Percentiles rank a stretch among this genome's conserved stretches.
phyloP scores from a whole-genome alignment of 1,139 yeast species.

The Nakaseomyces delphensis region DNA sequence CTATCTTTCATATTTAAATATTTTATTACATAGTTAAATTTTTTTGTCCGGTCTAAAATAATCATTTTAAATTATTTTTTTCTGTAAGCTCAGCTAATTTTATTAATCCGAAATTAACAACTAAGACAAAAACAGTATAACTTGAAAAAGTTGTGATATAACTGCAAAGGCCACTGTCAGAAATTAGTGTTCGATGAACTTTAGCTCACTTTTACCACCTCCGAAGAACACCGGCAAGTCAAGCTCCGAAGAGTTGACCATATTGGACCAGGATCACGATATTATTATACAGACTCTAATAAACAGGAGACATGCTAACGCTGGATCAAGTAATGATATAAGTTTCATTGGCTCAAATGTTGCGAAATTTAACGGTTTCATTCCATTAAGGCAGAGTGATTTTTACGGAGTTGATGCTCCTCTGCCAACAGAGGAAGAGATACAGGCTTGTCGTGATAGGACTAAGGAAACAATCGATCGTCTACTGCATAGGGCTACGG shows the following conservation, averaged over 20 bases:
- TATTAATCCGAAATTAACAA: background rate
- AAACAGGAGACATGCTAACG: background rate
- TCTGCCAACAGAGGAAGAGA: constrained; percentile 38
- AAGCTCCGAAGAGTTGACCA: background rate
- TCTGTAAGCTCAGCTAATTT: background rate
- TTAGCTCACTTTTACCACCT: constrained; percentile 23
- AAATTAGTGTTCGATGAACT: no score
- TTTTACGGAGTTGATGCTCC: constrained; percentile 28
- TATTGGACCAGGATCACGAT: background rate
- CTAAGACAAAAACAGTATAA: background rate
- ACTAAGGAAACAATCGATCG: constrained; percentile 44
- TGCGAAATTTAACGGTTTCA: constrained; percentile 34
- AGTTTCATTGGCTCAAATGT: background rate
- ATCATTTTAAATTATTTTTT: no score
- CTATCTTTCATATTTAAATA: background rate
- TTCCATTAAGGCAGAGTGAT: constrained; percentile 41
- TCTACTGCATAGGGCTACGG: background rate
- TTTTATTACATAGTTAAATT: background rate
- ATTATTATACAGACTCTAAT: constrained; percentile 5
- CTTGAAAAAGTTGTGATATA: no score
- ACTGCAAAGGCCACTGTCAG: no score
- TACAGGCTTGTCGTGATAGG: constrained; percentile 35
- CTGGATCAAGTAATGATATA: background rate
- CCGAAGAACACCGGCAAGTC: constrained; percentile 14
- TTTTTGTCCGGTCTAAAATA: no score